Base-by-base conservation (phyloP, 805 yeast species). In the Saccharomycopsis fermentans region DNA sequence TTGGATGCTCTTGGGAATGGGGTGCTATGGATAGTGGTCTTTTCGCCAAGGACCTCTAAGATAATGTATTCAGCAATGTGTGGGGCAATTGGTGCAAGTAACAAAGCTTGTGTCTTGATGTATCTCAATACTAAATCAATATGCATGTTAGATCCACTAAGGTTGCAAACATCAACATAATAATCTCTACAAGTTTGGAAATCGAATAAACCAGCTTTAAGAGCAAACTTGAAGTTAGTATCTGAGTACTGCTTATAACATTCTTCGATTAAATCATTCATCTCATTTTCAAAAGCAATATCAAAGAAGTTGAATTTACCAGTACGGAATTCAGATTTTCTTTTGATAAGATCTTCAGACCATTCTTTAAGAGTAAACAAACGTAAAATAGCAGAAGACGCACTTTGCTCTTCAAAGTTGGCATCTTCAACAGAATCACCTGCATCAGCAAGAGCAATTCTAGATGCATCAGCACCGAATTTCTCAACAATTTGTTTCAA, bases 341-440 rank as follows among this genome's bases (percentile, higher is more conserved):
- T 74, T 63, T 76, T 77, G 43, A 84, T 73, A 57, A 82, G 75
- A 59, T 87, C 94, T 71, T 91, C 97, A 70, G 87, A 81, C 99
- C 99, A 94, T 73, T 91, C 98, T 71, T 89, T 92, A 72, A 92
- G 79, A 58, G 89, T 92, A 72, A 81, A 87, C 70, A 94, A 80
- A 76, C 99, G 87, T 71, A 94, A 81, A 71, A 94, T 91, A 27
- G 98, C 97, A 53, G 99, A 97, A 69, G 94, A 94, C 58, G 99
- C 99, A 69, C 85, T 91, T 61, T 90, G 76, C 75, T 94, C 99
- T 68, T 94, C 99, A 69, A 94, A 88, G 77, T 94, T 94, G 56
- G 99, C 99, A 73, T 94, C 99, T 75, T 94, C 99, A 65, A 90
- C 83, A 50, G 94, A 78, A 71, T 94, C 99, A 77, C 99, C 99